Percentiles rank a stretch among this genome's conserved stretches.
Evolutionary conservation across 2,329 filamentous ascomycete genomes (phyloP).

Genomic region (Phoma sp.): DNA sequence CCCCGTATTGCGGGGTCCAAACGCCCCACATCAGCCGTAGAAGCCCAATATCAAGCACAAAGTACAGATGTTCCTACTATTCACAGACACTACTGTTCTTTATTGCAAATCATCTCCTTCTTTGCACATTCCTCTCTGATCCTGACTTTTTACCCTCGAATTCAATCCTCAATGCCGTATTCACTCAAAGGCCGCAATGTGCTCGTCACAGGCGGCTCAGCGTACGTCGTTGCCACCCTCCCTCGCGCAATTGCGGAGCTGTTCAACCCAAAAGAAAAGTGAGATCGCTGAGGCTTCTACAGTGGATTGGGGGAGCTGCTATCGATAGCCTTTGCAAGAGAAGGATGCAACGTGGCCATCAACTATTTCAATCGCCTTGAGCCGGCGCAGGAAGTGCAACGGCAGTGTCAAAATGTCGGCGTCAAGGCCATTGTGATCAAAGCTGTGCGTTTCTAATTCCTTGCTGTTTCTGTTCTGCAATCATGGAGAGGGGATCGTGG

Average conservation of each 20-base stretch:
- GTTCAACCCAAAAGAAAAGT: background rate
- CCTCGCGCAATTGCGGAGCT: background rate
- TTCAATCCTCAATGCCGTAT: constrained; percentile 61
- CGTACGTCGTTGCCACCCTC: constrained; percentile 51
- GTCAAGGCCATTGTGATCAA: constrained; percentile 63
- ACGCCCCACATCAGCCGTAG: constrained; percentile 6
- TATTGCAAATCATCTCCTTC: too few relatives aligned
- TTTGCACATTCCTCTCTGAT: background rate
- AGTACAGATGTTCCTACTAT: too few relatives aligned
- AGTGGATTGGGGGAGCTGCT: constrained; percentile 76
- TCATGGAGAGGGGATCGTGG: background rate
- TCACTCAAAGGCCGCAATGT: constrained; percentile 66
- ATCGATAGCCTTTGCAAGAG: constrained; percentile 68
- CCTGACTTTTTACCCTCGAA: too few relatives aligned
- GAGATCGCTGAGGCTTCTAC: background rate
- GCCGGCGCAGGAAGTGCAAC: constrained; percentile 64
- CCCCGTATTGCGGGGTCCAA: constrained; percentile 11
- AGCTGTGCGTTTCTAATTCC: constrained; percentile 55
- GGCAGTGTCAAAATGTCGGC: constrained; percentile 59
- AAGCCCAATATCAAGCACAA: background rate
- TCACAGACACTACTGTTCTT: too few relatives aligned
- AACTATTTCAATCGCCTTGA: constrained; percentile 71
- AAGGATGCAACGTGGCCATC: constrained; percentile 72
- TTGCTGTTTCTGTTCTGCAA: too few relatives aligned
- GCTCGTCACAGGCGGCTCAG: constrained; percentile 68